Conservation (phyloP, 441 rosid species). For the Adansonia madagascariensis region DNA sequence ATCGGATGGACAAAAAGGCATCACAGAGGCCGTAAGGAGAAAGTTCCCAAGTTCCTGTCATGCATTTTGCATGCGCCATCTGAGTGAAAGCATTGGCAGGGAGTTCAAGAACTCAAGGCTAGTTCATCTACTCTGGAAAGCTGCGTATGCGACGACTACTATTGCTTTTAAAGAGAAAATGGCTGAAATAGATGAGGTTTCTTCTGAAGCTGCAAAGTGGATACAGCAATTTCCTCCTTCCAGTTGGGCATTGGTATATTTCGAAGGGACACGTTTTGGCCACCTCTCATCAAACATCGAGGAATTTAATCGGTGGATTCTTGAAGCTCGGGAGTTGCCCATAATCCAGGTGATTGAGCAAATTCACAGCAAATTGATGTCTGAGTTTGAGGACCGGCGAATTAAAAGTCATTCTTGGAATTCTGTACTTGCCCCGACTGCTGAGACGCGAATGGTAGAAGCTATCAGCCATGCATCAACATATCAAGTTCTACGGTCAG, state of each 20-base stretch:
- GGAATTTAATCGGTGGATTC: slow-evolving; percentile 56
- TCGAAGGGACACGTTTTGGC: slow-evolving; percentile 50
- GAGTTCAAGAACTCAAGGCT: slow-evolving; percentile 64
- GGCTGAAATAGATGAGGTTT: slow-evolving; percentile 51
- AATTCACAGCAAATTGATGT: slow-evolving; percentile 46
- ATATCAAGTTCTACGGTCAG: slow-evolving; percentile 56
- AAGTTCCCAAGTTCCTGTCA: slow-evolving; percentile 48
- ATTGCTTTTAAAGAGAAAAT: slow-evolving; percentile 51
- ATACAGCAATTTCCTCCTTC: slow-evolving; percentile 52
- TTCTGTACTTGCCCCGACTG: slow-evolving; percentile 54
- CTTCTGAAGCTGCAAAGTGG: slow-evolving; percentile 60
- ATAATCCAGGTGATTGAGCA: slow-evolving; percentile 59
- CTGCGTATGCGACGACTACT: slow-evolving; percentile 52
- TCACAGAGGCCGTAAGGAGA: slow-evolving; percentile 42
- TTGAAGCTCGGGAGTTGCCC: slow-evolving; percentile 58
- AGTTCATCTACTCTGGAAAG: slow-evolving; percentile 59
- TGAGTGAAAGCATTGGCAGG: slow-evolving; percentile 54
- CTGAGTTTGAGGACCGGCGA: slow-evolving; percentile 55
- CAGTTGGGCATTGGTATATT: slow-evolving; percentile 51
- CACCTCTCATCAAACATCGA: slow-evolving; percentile 58
- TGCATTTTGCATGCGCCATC: slow-evolving; percentile 48
- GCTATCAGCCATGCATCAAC: slow-evolving; percentile 45
- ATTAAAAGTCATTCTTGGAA: slow-evolving; percentile 45
- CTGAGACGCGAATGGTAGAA: slow-evolving; percentile 50
- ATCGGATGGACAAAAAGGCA: slow-evolving; percentile 47